Percentiles rank a stretch among this genome's conserved stretches.
phyloP scores from a whole-genome alignment of 78 protist genomes.

The Ministeria vibrans region DNA sequence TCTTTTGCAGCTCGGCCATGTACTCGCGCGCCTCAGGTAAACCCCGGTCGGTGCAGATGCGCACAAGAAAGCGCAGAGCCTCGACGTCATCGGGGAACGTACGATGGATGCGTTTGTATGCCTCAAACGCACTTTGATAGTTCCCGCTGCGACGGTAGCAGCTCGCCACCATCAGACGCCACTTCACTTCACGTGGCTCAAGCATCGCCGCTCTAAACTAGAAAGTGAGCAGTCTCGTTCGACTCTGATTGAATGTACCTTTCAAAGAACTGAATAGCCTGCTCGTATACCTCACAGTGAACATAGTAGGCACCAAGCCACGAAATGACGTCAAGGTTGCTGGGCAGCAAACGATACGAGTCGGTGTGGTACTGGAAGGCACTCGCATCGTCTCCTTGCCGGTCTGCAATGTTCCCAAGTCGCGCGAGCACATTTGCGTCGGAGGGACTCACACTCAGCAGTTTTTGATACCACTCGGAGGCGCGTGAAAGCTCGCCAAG shows the following conservation, averaged over 20 bases:
- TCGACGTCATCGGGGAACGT: slow-evolving; percentile 18
- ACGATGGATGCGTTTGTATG: neutral
- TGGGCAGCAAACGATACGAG: slow-evolving; percentile 43
- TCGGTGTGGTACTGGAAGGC: slow-evolving; percentile 56
- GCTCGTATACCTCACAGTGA: slow-evolving; percentile 50
- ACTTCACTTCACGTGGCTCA: slow-evolving; percentile 64
- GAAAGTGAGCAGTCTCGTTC: neutral
- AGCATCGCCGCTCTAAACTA: slow-evolving; percentile 23
- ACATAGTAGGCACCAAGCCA: slow-evolving; percentile 77
- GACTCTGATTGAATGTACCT: slow-evolving; percentile 19
- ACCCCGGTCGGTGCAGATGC: neutral
- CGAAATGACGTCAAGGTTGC: slow-evolving; percentile 56
- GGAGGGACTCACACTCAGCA: slow-evolving; percentile 33
- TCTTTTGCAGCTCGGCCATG: neutral
- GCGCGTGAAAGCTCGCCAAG: slow-evolving; percentile 3
- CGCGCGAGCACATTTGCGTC: slow-evolving; percentile 52
- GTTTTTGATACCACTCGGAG: slow-evolving; percentile 33
- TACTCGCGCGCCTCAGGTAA: neutral
- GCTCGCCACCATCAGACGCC: slow-evolving; percentile 54
- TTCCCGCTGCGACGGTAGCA: slow-evolving; percentile 14
- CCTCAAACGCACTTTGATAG: slow-evolving; percentile 15
- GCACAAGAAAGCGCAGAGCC: neutral
- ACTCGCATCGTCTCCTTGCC: slow-evolving; percentile 41
- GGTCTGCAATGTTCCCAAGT: slow-evolving; percentile 31
- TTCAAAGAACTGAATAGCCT: slow-evolving; percentile 69